phyloP scores from a whole-genome alignment of 768 basidiomycete genomes.

The Dioszegia hungarica region DNA sequence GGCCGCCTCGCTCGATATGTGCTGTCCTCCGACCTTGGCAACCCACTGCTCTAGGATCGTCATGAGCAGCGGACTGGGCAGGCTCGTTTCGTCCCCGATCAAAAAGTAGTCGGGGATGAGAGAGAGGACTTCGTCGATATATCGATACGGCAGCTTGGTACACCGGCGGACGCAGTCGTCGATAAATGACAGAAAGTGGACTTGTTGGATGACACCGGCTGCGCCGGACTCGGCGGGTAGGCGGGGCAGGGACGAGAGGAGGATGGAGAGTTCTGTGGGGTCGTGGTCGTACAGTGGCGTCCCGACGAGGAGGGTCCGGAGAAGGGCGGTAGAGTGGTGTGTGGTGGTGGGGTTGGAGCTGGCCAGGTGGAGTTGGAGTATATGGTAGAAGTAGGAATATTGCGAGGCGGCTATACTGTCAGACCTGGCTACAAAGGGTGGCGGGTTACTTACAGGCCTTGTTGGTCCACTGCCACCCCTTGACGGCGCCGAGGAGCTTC shows the following conservation, averaged over 20 bases:
- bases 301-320: constrained; percentile 62
- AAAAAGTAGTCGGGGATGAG: constrained; percentile 40
- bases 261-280: constrained; percentile 63
- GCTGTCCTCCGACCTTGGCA: constrained; percentile 60
- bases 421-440: neutral
- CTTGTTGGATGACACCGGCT: constrained; percentile 42
- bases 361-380: constrained; percentile 62
- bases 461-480: constrained; percentile 71
- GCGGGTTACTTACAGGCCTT: constrained; percentile 59
- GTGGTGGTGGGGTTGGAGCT: constrained; percentile 57
- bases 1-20: constrained; percentile 59
- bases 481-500: constrained; percentile 66
- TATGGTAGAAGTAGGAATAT: constrained; percentile 66
- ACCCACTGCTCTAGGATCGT: constrained; percentile 71
- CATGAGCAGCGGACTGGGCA: constrained; percentile 70
- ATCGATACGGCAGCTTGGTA: constrained; percentile 75
- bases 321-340: constrained; percentile 55
- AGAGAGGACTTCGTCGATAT: constrained; percentile 65
- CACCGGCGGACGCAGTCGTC: constrained; percentile 83
- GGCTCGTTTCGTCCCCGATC: constrained; percentile 16
- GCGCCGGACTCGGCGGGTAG: constrained; percentile 51
- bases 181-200: constrained; percentile 62
- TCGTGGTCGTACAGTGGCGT: constrained; percentile 79
- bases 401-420: constrained; percentile 38
- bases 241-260: constrained; percentile 65